Evolutionary conservation across 257 asterid species (phyloP).

Genomic region (Solanum ossicruentum): DNA sequence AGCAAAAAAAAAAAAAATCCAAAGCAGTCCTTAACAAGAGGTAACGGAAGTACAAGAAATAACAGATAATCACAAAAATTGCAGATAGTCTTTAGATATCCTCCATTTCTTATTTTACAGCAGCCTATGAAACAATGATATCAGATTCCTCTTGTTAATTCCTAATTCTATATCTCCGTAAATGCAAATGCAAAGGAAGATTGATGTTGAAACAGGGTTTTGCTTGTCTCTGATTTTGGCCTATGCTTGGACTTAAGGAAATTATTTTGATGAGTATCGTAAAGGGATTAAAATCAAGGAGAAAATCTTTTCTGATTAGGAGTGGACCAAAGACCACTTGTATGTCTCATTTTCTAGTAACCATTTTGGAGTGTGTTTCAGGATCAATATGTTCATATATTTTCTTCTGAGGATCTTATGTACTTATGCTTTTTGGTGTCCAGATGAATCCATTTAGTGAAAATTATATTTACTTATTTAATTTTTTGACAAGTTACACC

Average conservation of each 20-base stretch:
- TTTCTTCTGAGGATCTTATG: neutral
- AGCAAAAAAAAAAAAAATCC: neutral
- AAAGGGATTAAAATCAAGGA: neutral
- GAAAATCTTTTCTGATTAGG: neutral
- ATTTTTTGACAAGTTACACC: neutral
- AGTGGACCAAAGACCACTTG: neutral
- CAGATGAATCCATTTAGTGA: neutral
- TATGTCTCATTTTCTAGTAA: neutral
- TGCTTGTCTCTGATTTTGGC: neutral
- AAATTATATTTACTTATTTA: neutral
- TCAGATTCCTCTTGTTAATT: neutral
- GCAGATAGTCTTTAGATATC: neutral
- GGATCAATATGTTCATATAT: neutral
- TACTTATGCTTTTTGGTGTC: neutral
- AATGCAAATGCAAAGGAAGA: neutral
- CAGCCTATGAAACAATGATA: neutral
- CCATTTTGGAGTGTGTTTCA: neutral
- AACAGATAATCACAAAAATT: neutral
- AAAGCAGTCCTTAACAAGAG: neutral
- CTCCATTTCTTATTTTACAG: neutral
- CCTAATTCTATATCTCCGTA: neutral
- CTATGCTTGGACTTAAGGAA: neutral
- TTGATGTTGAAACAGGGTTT: neutral
- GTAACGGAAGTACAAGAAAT: neutral
- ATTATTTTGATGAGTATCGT: neutral